phyloP scores from a whole-genome alignment of 306 rosid genomes.

The Prinsepia uniflora region DNA sequence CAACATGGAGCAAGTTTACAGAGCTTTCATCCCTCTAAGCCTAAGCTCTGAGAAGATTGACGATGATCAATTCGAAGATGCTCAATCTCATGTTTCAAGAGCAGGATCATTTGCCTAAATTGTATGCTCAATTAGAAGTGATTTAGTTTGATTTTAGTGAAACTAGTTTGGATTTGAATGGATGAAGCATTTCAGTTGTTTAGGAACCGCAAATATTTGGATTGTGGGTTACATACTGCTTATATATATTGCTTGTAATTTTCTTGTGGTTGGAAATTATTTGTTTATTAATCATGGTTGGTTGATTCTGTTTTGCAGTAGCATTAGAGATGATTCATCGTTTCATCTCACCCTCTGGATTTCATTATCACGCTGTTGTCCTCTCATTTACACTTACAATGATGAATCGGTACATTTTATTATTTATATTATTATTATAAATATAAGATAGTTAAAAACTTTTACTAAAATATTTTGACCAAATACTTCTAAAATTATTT shows the following conservation, averaged over 20 bases:
- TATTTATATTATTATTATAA: no score
- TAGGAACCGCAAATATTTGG: not conserved
- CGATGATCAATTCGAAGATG: constrained; percentile 66
- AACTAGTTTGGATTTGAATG: constrained; percentile 3
- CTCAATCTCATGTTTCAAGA: constrained; percentile 62
- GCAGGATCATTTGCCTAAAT: constrained; percentile 41
- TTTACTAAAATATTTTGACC: no score
- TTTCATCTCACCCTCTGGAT: no score
- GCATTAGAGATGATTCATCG: no score
- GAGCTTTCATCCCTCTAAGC: constrained; percentile 69
- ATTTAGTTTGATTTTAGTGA: not conserved
- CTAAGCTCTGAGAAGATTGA: constrained; percentile 66
- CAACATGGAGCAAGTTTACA: constrained; percentile 61
- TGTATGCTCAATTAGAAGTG: constrained; percentile 2
- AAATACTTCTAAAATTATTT: no score
- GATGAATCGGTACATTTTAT: no score
- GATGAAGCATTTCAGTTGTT: not conserved
- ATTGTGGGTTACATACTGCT: not conserved
- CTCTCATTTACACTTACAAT: no score
- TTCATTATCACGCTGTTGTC: no score
- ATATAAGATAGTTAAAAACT: no score
- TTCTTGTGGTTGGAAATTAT: not conserved
- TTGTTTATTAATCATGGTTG: not conserved
- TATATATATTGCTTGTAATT: not conserved
- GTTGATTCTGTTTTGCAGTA: no score